Conservation (phyloP, 164 flowering plant genomes). For the Taxillus chinensis region DNA sequence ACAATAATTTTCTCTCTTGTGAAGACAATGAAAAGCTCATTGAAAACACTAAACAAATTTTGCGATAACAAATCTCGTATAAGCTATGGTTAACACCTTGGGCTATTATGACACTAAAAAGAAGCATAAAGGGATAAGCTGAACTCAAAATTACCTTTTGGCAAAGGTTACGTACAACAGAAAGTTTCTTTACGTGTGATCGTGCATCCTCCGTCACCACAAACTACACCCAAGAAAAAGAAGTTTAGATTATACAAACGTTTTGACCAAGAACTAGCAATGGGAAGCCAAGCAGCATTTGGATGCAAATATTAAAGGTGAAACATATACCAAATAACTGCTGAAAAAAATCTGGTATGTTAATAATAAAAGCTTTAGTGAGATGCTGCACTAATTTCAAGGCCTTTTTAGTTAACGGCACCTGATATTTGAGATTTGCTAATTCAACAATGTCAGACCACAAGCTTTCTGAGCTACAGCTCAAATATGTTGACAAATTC, state of each 20-base stretch:
- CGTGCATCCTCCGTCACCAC: slow-evolving; percentile 71
- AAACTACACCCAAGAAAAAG: slow-evolving; percentile 39
- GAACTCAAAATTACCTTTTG: slow-evolving; percentile 58
- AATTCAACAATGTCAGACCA: slow-evolving; percentile 84
- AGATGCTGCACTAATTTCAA: not conserved
- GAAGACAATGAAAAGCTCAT: no score
- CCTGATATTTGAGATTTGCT: slow-evolving; percentile 87
- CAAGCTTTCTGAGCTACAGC: slow-evolving; percentile 48
- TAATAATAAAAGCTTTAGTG: not conserved
- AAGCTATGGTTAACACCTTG: no score
- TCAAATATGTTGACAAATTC: slow-evolving; percentile 38
- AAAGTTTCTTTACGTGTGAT: slow-evolving; percentile 51
- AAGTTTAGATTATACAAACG: no score
- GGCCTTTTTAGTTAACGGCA: slow-evolving; percentile 13
- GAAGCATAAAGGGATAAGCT: not conserved
- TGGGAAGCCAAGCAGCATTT: no score
- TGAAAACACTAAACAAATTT: not conserved
- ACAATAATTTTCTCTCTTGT: no score
- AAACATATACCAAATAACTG: no score
- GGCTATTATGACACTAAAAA: no score
- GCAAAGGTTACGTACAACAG: slow-evolving; percentile 83
- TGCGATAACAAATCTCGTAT: not conserved
- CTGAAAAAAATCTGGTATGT: no score
- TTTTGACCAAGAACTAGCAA: no score
- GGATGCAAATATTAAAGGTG: no score